Evolutionary conservation across 257 asterid species (phyloP).

Genomic region (Solanum rostratum): DNA sequence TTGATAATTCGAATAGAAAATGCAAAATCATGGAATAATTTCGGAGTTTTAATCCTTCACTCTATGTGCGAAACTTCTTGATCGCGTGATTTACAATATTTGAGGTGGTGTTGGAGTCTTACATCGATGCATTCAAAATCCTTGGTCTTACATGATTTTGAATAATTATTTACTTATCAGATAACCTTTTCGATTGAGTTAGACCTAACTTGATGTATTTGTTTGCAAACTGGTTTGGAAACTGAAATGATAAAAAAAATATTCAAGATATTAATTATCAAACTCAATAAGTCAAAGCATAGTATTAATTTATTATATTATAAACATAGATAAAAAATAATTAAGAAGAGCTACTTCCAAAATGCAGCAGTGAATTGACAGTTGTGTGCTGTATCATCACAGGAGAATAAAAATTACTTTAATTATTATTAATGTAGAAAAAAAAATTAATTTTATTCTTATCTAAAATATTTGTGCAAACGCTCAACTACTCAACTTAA

Average conservation of each 20-base stretch:
- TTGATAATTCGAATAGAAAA: not conserved
- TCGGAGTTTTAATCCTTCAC: no score
- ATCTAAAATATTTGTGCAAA: not conserved
- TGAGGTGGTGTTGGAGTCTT: not conserved
- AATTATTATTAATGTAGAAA: not conserved
- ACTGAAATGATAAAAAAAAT: not conserved
- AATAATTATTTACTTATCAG: no score
- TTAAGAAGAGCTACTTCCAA: not conserved
- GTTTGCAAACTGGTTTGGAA: not conserved
- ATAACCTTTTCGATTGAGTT: no score
- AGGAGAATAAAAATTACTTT: not conserved
- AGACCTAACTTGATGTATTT: no score
- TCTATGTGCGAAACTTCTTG: not conserved
- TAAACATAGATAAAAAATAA: not conserved
- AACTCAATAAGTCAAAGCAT: not conserved
- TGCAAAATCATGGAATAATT: no score
- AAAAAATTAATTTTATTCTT: not conserved
- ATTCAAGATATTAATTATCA: not conserved
- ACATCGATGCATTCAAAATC: no score
- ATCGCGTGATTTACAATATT: not conserved
- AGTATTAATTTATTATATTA: no score
- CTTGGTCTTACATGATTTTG: no score
- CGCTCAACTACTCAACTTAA: not conserved
- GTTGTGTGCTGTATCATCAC: not conserved
- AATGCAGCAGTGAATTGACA: not conserved